Conservation (phyloP, 345 rosid species). For the Anacardium occidentale region DNA sequence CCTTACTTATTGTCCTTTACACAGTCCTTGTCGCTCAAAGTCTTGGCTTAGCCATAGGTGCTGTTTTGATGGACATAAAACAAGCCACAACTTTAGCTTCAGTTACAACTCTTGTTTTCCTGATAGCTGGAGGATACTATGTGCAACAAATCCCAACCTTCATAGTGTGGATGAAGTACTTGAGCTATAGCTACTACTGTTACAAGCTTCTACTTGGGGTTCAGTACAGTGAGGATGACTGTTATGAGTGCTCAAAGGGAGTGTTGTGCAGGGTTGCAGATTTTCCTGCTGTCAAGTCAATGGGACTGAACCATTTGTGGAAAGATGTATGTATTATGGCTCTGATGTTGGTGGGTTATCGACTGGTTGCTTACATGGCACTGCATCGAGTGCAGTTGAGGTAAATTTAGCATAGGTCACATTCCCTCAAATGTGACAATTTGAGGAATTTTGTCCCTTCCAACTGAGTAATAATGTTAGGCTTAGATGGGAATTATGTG, state of each 20-base stretch:
- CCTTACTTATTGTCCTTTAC: slow-evolving; percentile 83
- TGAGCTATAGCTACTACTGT: slow-evolving; percentile 96
- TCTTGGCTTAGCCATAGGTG: slow-evolving; percentile 92
- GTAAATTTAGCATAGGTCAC: slow-evolving; percentile 25
- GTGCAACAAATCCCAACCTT: slow-evolving; percentile 91
- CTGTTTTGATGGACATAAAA: slow-evolving; percentile 93
- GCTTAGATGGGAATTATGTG: slow-evolving; percentile 30
- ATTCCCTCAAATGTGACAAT: slow-evolving; percentile 6
- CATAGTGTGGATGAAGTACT: slow-evolving; percentile 92
- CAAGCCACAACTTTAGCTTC: slow-evolving; percentile 97
- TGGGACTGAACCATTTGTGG: slow-evolving; percentile 82
- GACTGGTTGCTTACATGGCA: slow-evolving; percentile 80
- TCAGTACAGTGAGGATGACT: slow-evolving; percentile 70
- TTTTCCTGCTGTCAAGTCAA: slow-evolving; percentile 75
- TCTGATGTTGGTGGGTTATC: slow-evolving; percentile 85
- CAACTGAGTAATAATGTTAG: slow-evolving; percentile 51
- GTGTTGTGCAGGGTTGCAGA: slow-evolving; percentile 76
- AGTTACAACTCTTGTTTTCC: slow-evolving; percentile 88
- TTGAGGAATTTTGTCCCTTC: slow-evolving; percentile 35
- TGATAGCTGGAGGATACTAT: slow-evolving; percentile 94
- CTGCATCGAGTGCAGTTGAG: slow-evolving; percentile 70
- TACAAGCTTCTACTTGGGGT: slow-evolving; percentile 96
- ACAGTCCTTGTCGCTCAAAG: slow-evolving; percentile 92
- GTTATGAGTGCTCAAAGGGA: slow-evolving; percentile 76
- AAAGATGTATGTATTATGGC: slow-evolving; percentile 83